Percentiles rank a stretch among this genome's conserved stretches.
Evolutionary conservation across 1,139 yeast species (phyloP).

Genomic region (Saccharomyces hybrid): DNA sequence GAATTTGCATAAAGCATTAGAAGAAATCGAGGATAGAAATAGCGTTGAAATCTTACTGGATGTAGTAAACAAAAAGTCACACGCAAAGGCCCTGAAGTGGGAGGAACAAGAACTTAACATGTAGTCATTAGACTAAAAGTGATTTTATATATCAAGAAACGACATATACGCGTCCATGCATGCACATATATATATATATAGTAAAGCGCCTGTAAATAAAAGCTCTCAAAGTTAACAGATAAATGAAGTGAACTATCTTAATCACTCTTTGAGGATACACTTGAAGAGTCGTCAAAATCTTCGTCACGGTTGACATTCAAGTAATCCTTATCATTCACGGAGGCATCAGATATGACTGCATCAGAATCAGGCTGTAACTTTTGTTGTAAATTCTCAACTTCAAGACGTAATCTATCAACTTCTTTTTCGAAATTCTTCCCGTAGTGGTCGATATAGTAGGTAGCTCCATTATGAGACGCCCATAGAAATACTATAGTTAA

Average conservation of each 20-base stretch:
- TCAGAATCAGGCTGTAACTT: constrained; percentile 6
- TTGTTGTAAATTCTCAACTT: constrained; percentile 50
- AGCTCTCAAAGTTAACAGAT: neutral
- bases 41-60: constrained; percentile 28
- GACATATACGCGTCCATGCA: neutral
- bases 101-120: neutral
- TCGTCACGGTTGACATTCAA: neutral
- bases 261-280: neutral
- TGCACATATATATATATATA: neutral
- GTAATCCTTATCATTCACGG: neutral
- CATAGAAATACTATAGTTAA: constrained; percentile 61
- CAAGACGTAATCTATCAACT: constrained; percentile 59
- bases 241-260: neutral
- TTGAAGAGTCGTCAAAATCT: neutral
- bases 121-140: neutral
- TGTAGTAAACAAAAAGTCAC: constrained; percentile 20
- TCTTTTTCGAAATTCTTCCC: constrained; percentile 82
- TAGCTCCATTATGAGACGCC: constrained; percentile 90
- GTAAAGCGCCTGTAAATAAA: neutral
- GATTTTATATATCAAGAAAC: neutral
- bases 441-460: constrained; percentile 84
- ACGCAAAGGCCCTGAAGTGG: neutral
- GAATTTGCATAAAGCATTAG: constrained; percentile 42
- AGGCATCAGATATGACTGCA: constrained; percentile 2
- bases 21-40: constrained; percentile 42